Evolutionary conservation across 495 filamentous ascomycete species (phyloP).

Genomic region (Trichoderma gamsii): DNA sequence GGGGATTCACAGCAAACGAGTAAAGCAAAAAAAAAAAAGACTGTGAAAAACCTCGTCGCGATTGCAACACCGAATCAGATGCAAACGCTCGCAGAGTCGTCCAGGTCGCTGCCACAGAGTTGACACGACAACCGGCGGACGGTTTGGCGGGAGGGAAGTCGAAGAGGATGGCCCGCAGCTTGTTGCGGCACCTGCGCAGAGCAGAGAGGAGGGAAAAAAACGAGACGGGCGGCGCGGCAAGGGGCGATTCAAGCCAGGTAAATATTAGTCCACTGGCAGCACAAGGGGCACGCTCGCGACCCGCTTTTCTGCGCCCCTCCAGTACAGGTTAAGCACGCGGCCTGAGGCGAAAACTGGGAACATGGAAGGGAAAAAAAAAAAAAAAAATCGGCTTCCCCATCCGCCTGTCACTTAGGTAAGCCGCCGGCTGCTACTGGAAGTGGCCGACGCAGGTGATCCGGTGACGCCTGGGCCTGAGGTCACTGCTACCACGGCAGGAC

Average conservation of each 20-base stretch:
- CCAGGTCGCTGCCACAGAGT: not conserved
- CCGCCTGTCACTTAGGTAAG: not conserved
- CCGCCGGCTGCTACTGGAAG: not conserved
- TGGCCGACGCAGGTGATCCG: constrained; percentile 3
- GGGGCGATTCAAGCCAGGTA: not conserved
- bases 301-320: constrained; percentile 7
- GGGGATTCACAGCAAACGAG: not conserved
- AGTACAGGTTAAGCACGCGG: not conserved
- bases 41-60: not conserved
- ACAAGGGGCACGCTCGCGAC: not conserved
- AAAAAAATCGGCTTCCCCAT: not conserved
- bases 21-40: not conserved
- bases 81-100: not conserved
- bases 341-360: constrained; percentile 3
- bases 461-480: constrained; percentile 1
- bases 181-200: constrained; percentile 5
- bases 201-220: not conserved
- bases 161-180: not conserved
- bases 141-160: not conserved
- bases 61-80: constrained; percentile 1
- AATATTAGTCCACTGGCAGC: not conserved
- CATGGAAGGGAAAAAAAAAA: not conserved
- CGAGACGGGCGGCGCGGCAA: constrained; percentile 2
- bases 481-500: constrained; percentile 2
- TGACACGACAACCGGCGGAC: constrained; percentile 11